These are phyloP conservation scores for Ottelia alismoides DNA, from an alignment of 106 monocot species.

Conservation along the genomic window DNA sequence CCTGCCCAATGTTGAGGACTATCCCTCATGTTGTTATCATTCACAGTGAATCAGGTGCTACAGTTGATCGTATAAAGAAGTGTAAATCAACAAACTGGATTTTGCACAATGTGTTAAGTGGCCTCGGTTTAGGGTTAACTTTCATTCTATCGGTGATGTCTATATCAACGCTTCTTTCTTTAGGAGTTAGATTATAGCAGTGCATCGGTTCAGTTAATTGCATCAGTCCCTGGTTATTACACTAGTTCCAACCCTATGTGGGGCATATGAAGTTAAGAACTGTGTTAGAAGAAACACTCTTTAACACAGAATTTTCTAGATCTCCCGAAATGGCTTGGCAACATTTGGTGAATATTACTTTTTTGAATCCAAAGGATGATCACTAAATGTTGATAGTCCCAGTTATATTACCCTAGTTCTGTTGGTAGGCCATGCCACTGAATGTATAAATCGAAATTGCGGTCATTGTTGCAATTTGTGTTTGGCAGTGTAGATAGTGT, in stretches of 20 bases:
- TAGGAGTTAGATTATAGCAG: conserved; percentile 69
- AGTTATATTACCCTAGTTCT: too few species aligned
- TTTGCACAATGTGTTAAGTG: conserved; percentile 68
- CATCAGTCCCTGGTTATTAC: conserved; percentile 91
- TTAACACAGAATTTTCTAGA: too few species aligned
- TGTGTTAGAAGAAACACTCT: too few species aligned
- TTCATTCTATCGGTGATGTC: conserved; percentile 42
- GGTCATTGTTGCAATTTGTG: too few species aligned
- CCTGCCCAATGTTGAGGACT: conserved; percentile 49
- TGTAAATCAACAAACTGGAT: conserved; percentile 52
- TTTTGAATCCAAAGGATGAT: too few species aligned
- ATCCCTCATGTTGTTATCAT: conserved; percentile 63
- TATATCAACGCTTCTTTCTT: conserved; percentile 59
- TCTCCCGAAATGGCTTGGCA: too few species aligned
- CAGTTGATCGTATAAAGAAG: conserved; percentile 42
- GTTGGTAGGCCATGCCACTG: too few species aligned
- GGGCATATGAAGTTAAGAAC: conserved; percentile 82
- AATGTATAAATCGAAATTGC: too few species aligned
- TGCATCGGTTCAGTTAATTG: conserved; percentile 55
- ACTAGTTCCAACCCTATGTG: conserved; percentile 58
- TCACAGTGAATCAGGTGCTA: conserved; percentile 56
- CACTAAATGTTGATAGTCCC: too few species aligned
- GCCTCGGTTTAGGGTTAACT: conserved; percentile 47
- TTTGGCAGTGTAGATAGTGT: too few species aligned
- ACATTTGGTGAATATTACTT: too few species aligned